A percentile compares a stretch with the other conserved stretches of the same genome.
phyloP scores from a whole-genome alignment of 2,329 filamentous ascomycete species.

The Apiospora aurea region DNA sequence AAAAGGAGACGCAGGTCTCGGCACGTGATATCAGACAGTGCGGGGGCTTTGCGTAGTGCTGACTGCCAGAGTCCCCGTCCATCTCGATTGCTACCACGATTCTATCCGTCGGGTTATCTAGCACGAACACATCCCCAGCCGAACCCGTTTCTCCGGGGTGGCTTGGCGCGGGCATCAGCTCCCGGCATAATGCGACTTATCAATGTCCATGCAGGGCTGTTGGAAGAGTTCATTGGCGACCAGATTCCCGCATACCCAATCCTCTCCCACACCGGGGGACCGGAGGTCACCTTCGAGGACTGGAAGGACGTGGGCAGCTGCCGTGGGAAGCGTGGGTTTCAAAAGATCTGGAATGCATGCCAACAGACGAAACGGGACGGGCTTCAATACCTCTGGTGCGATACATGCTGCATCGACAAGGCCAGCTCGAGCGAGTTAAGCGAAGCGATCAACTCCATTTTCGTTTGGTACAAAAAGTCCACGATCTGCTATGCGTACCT shows the following conservation, averaged over 20 bases:
- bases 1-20: too few relatives aligned
- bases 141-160: conserved; percentile 1
- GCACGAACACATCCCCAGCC: conserved; percentile 18
- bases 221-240: neutral
- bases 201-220: neutral
- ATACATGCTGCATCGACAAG: conserved; percentile 17
- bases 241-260: conserved; percentile 32
- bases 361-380: neutral
- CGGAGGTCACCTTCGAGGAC: conserved; percentile 28
- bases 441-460: neutral
- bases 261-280: conserved; percentile 34
- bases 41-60: too few relatives aligned
- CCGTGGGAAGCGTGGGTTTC: neutral
- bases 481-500: neutral
- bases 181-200: neutral
- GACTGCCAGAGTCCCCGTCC: too few relatives aligned
- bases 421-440: neutral
- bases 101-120: neutral
- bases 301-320: neutral
- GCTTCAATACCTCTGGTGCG: neutral
- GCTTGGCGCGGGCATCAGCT: too few relatives aligned
- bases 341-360: neutral
- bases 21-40: too few relatives aligned
- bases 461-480: neutral
- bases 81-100: too few relatives aligned